Percentiles rank a stretch among this genome's conserved stretches.
phyloP scores from a whole-genome alignment of 768 basidiomycete genomes.

The Terana coerulea region DNA sequence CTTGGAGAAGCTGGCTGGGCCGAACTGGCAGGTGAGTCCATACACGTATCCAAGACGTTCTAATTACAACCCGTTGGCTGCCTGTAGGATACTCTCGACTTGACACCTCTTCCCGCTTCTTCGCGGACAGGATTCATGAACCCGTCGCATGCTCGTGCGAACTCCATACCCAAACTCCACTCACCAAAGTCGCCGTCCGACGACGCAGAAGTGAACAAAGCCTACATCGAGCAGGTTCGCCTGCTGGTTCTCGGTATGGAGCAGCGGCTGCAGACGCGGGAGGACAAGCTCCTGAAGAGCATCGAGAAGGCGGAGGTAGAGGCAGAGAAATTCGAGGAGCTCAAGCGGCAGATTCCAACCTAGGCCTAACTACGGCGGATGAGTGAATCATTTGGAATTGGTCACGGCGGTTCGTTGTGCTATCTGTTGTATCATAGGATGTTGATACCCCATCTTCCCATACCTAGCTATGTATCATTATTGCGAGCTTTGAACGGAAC shows the following conservation, averaged over 20 bases:
- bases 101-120: constrained; percentile 31
- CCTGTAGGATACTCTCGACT: constrained; percentile 31
- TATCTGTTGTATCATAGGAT: not conserved
- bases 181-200: constrained; percentile 1
- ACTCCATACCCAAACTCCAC: constrained; percentile 9
- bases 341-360: constrained; percentile 36
- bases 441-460: not conserved
- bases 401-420: not conserved
- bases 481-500: not conserved
- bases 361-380: not conserved
- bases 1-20: constrained; percentile 64
- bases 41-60: constrained; percentile 15
- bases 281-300: constrained; percentile 57
- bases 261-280: constrained; percentile 58
- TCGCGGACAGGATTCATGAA: constrained; percentile 21
- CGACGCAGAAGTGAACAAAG: constrained; percentile 39
- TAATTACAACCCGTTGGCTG: not conserved
- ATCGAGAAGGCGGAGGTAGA: constrained; percentile 61
- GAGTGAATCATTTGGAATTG: not conserved
- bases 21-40: constrained; percentile 73
- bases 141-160: constrained; percentile 8
- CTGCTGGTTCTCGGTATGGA: constrained; percentile 74
- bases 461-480: constrained; percentile 1
- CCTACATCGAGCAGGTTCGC: constrained; percentile 67
- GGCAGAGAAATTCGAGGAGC: constrained; percentile 46